A percentile compares a stretch with the other conserved stretches of the same genome.
Conservation (phyloP, 805 yeast species). For the Wickerhamomyces kurtzmanii region DNA sequence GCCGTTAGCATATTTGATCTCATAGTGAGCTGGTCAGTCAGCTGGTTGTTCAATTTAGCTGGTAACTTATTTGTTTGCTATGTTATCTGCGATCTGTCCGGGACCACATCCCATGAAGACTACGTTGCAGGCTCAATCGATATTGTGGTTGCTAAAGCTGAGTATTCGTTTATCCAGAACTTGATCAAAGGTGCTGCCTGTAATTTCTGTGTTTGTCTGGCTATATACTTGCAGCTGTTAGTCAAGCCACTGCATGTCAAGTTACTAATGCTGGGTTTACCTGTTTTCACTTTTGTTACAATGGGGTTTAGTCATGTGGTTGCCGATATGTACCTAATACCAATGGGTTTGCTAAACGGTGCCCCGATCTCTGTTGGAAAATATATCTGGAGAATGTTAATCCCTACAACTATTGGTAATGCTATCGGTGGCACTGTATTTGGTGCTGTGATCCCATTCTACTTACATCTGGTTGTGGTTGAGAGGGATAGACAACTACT, state of each 20-base stretch:
- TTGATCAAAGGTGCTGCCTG: conserved; percentile 68
- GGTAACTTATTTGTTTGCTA: conserved; percentile 59
- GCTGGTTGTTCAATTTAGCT: conserved; percentile 59
- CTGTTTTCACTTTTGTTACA: conserved; percentile 69
- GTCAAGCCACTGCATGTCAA: conserved; percentile 76
- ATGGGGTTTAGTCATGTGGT: conserved; percentile 75
- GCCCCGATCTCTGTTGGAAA: conserved; percentile 53
- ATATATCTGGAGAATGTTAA: conserved; percentile 62
- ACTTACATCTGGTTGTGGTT: conserved; percentile 60
- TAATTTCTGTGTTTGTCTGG: conserved; percentile 68
- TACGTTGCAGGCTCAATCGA: conserved; percentile 38
- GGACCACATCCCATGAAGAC: conserved; percentile 28
- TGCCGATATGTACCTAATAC: conserved; percentile 69
- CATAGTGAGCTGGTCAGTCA: conserved; percentile 52
- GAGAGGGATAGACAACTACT: conserved; percentile 57
- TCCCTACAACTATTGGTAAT: conserved; percentile 70
- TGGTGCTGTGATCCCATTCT: conserved; percentile 59
- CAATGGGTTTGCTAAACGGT: conserved; percentile 59
- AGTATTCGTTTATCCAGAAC: conserved; percentile 46
- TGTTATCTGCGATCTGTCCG: conserved; percentile 49
- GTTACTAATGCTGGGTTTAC: conserved; percentile 49
- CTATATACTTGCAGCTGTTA: conserved; percentile 68
- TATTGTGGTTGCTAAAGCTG: conserved; percentile 33
- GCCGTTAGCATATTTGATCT: conserved; percentile 62
- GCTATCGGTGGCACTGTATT: conserved; percentile 71